phyloP scores from a whole-genome alignment of 2,329 filamentous ascomycete species.

The Magnaporthiopsis rhizophila region DNA sequence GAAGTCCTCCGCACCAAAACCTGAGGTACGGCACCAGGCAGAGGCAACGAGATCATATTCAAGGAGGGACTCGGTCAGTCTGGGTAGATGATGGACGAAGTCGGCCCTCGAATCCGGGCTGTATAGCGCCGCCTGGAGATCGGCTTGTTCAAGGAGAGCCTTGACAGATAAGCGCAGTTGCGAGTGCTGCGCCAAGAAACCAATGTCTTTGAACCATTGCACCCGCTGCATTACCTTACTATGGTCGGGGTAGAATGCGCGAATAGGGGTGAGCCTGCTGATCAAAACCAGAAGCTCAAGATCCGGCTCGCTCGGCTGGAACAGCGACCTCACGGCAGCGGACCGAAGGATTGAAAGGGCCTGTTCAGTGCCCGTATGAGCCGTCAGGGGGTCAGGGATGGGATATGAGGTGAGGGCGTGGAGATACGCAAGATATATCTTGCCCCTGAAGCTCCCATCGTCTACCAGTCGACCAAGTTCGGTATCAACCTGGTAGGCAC shows the following conservation, averaged over 20 bases:
- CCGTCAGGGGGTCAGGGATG: conserved; percentile 39
- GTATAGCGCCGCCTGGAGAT: not conserved
- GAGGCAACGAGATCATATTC: not conserved
- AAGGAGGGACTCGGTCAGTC: not conserved
- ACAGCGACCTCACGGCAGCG: conserved; percentile 27
- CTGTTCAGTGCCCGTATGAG: conserved; percentile 45
- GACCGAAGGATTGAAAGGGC: conserved; percentile 40
- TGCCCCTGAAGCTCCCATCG: conserved; percentile 41
- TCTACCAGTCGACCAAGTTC: conserved; percentile 41
- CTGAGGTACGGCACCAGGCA: not conserved
- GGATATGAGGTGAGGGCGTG: conserved; percentile 47
- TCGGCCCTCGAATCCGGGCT: not conserved
- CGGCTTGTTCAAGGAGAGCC: not conserved
- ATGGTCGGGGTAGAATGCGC: not conserved
- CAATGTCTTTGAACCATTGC: not conserved
- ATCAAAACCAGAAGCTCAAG: conserved; percentile 28
- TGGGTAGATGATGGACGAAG: not conserved
- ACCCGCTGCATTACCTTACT: not conserved
- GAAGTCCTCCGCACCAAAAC: not conserved
- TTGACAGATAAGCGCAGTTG: not conserved
- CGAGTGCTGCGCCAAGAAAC: not conserved
- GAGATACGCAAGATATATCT: conserved; percentile 42
- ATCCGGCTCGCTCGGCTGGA: conserved; percentile 25
- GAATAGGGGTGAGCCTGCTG: conserved; percentile 19
- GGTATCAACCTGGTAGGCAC: conserved; percentile 40